Conservation (phyloP, 208 protist genomes). For the Leishmania major region DNA sequence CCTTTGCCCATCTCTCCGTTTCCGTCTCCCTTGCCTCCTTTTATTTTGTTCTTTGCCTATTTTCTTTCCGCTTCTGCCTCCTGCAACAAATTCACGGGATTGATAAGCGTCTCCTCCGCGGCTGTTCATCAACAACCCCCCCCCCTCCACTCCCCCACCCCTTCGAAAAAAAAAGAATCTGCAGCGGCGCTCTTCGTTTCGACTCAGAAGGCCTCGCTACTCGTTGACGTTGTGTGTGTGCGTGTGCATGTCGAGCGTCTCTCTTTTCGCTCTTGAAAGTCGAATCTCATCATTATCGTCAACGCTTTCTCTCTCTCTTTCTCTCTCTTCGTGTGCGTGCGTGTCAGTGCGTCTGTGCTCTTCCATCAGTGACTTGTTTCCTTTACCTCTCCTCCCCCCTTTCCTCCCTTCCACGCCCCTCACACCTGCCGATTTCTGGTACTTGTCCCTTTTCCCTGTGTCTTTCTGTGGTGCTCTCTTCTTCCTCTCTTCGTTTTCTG, state of each 20-base stretch:
- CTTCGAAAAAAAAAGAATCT: background rate
- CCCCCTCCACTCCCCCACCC: too few relatives aligned
- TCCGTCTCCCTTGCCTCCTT: background rate
- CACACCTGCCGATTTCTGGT: background rate
- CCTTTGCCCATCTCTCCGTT: background rate
- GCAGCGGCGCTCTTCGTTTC: background rate
- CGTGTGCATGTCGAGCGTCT: background rate
- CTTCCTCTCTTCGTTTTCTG: too few relatives aligned
- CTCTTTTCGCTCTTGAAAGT: background rate
- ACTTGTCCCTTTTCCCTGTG: background rate
- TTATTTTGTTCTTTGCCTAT: background rate
- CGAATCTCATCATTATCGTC: background rate
- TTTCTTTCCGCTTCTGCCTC: background rate
- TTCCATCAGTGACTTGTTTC: background rate
- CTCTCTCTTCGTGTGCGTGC: background rate
- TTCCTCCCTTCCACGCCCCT: background rate
- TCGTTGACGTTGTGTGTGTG: slow-evolving; percentile 1
- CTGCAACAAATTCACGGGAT: background rate
- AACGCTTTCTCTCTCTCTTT: background rate
- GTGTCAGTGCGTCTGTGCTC: background rate
- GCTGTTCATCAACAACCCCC: background rate
- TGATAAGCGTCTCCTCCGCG: background rate
- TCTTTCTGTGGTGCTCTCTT: background rate
- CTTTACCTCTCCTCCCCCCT: background rate
- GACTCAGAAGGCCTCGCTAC: background rate